Evolutionary conservation across 768 basidiomycete genomes (phyloP), one percentile per base, ranked within the genome.

Genomic region (Lactifluus piperatus): DNA sequence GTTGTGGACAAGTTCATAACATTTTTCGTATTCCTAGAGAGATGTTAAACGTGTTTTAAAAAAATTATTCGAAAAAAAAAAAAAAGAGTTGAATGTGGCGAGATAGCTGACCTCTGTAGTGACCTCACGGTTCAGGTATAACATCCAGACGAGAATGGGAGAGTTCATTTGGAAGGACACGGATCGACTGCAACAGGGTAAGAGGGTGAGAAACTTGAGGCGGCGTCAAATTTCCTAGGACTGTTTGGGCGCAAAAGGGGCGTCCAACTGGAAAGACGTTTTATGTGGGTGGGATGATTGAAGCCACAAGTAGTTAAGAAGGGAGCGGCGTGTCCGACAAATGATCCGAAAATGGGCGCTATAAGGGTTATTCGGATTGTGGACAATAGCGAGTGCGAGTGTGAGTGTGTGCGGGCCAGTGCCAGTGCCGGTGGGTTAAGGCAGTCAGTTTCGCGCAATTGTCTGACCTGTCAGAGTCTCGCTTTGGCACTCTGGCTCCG

Each of bases 71-170:
- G 1, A 32, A 4, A 4, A 32, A 32, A 32, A 32, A 32, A 34
- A 34, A 34, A 34, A 34, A 34, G 13, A 11, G 10, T 34, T 4
- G n/a, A n/a, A n/a, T n/a, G 34, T 34, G 34, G 34, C 9, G 34
- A 11, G 11, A 5, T 4, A 22, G 68, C 79, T 62, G 66, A 84
- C 87, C 69, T 83, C 79, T 70, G 76, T 75, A 13, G 82, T 80
- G 68, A 88, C 81, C 69, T 88, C 85, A 55, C 87, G 76, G 65
- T 88, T 88, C 68, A 88, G 71, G 5, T 84, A 85, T 51, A 90
- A 73, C 84, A 88, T 88, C 87, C 87, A 90, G 24, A 87, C 83
- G 27, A 90, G 77, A 62, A 89, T 81, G 11, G 85, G 84, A 68
- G 81, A 83, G 57, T 84, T 83, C 74, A 78, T 72, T 44, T 43